phyloP scores from a whole-genome alignment of 306 rosid species.

The Crataegus laevigata region DNA sequence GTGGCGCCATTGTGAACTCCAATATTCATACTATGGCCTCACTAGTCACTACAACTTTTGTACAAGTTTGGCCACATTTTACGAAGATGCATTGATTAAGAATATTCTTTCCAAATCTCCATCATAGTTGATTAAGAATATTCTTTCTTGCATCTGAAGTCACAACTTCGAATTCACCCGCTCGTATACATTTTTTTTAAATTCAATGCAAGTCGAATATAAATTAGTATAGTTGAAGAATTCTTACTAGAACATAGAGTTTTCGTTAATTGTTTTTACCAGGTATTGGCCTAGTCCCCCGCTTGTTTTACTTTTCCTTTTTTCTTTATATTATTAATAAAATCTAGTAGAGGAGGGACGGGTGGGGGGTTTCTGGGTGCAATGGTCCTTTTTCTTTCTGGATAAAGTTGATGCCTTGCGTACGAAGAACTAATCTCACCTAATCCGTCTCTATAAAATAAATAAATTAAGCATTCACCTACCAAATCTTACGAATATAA shows the following conservation, averaged over 20 bases:
- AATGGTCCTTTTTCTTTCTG: too few species aligned
- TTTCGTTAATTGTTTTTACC: too few species aligned
- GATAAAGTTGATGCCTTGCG: too few species aligned
- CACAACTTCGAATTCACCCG: not conserved
- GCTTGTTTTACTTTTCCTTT: too few species aligned
- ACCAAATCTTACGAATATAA: not conserved
- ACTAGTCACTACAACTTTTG: not conserved
- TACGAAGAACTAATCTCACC: too few species aligned
- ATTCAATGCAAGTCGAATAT: not conserved
- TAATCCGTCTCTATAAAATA: too few species aligned
- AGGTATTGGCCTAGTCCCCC: too few species aligned
- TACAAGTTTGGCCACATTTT: not conserved
- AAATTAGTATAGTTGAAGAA: not conserved
- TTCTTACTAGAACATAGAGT: too few species aligned
- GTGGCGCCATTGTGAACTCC: not conserved
- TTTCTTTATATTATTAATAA: too few species aligned
- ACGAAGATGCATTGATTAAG: not conserved
- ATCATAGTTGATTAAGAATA: not conserved
- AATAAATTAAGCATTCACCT: not conserved
- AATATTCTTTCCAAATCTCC: not conserved
- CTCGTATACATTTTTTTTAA: not conserved
- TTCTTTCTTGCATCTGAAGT: too few species aligned
- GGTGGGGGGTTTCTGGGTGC: too few species aligned
- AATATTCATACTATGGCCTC: not conserved
- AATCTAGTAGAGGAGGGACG: too few species aligned